Evolutionary conservation across 768 basidiomycete genomes (phyloP).

Genomic region (Cyathus striatus): DNA sequence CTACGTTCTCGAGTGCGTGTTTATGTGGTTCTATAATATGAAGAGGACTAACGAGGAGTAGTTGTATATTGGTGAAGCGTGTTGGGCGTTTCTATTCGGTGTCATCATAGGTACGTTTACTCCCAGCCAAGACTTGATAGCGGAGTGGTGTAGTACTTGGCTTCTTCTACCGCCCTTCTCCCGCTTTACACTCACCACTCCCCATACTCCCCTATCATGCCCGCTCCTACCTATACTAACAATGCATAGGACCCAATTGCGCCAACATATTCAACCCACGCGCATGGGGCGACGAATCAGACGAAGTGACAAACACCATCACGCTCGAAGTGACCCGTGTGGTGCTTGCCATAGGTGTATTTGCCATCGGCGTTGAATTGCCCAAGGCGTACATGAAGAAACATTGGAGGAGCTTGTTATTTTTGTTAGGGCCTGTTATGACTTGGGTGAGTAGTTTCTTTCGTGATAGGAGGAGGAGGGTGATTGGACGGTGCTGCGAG

Average conservation of each 20-base stretch:
- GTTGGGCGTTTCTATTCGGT: constrained; percentile 91
- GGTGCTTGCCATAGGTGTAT: constrained; percentile 93
- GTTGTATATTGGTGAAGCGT: constrained; percentile 95
- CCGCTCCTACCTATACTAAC: constrained; percentile 1
- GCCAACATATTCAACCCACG: constrained; percentile 79
- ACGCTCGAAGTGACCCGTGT: constrained; percentile 90
- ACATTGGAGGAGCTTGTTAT: constrained; percentile 90
- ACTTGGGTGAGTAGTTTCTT: constrained; percentile 57
- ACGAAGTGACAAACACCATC: constrained; percentile 58
- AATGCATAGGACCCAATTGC: constrained; percentile 67
- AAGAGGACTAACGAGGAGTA: constrained; percentile 18
- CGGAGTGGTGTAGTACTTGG: too few relatives aligned
- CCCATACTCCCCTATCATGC: too few relatives aligned
- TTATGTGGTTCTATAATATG: neutral
- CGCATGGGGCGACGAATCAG: constrained; percentile 55
- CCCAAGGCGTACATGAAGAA: constrained; percentile 91
- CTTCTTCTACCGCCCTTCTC: constrained; percentile 5
- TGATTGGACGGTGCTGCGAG: too few relatives aligned
- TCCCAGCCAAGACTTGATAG: constrained; percentile 1
- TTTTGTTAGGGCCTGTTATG: constrained; percentile 80
- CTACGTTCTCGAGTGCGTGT: constrained; percentile 75
- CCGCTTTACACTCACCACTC: neutral
- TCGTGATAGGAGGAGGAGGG: too few relatives aligned
- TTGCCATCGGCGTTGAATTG: constrained; percentile 96
- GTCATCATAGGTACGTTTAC: constrained; percentile 73